Evolutionary conservation across 176 grass and related monocot genomes (phyloP).

Genomic region (Elymus sibiricus): DNA sequence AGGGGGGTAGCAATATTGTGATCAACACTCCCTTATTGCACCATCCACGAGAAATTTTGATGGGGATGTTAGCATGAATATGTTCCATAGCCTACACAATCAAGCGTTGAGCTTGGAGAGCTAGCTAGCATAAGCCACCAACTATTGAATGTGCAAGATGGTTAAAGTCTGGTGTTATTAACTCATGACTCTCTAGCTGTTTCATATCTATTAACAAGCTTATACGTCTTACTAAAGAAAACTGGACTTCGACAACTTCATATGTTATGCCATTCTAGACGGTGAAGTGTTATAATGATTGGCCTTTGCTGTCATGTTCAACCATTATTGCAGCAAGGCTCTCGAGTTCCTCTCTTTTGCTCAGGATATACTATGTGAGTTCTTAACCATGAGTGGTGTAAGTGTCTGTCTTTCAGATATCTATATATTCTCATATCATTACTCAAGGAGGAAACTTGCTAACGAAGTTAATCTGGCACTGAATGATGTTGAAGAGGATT

Average conservation of each 20-base stretch:
- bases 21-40: no score
- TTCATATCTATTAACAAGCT: conserved; percentile 52
- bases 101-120: conserved; percentile 66
- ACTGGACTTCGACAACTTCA: conserved; percentile 67
- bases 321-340: conserved; percentile 46
- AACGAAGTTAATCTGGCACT: conserved; percentile 31
- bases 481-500: no score
- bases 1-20: no score
- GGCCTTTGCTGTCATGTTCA: conserved; percentile 63
- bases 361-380: conserved; percentile 76
- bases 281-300: conserved; percentile 45
- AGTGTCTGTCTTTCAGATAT: conserved; percentile 75
- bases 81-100: conserved; percentile 61
- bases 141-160: conserved; percentile 79
- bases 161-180: conserved; percentile 65
- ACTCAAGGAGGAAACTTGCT: conserved; percentile 47
- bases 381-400: conserved; percentile 61
- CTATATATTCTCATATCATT: conserved; percentile 56
- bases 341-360: conserved; percentile 60
- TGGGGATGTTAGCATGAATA: conserved; percentile 93
- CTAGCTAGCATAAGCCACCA: conserved; percentile 61
- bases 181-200: conserved; percentile 74
- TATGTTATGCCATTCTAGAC: conserved; percentile 51
- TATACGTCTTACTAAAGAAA: conserved; percentile 47
- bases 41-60: conserved; percentile 86